Percentiles rank a stretch among this genome's conserved stretches.
phyloP scores from a whole-genome alignment of 2,329 filamentous ascomycete species.

The Neoscytalidium dimidiatum region DNA sequence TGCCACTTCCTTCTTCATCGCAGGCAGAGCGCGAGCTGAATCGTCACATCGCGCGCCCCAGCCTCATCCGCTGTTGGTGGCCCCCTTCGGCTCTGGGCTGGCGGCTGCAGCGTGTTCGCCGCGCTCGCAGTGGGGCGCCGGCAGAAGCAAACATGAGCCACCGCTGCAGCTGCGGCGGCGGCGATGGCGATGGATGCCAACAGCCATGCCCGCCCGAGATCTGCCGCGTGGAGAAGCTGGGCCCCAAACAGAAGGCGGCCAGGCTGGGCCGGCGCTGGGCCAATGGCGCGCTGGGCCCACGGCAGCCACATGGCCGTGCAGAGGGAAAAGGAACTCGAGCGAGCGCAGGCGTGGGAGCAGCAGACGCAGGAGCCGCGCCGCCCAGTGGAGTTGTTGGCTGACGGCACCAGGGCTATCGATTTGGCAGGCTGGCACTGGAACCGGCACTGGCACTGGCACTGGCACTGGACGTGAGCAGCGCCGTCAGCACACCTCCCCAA shows the following conservation, averaged over 20 bases:
- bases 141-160: slow-evolving; percentile 2
- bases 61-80: slow-evolving; percentile 18
- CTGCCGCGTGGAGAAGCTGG: slow-evolving; percentile 20
- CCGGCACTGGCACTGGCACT: too few relatives aligned
- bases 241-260: slow-evolving; percentile 16
- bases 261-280: neutral
- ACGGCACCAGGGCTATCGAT: neutral
- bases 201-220: slow-evolving; percentile 4
- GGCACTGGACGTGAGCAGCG: slow-evolving; percentile 8
- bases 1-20: slow-evolving; percentile 19
- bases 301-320: neutral
- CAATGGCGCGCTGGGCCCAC: neutral
- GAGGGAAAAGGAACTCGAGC: neutral
- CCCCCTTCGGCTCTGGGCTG: neutral
- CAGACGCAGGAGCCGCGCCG: neutral
- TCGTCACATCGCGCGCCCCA: slow-evolving; percentile 7
- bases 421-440: neutral
- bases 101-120: slow-evolving; percentile 12
- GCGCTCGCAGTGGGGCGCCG: slow-evolving; percentile 10
- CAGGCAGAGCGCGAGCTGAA: slow-evolving; percentile 11
- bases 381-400: neutral
- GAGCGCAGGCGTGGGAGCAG: too few relatives aligned
- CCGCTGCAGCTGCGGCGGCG: neutral
- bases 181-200: too few relatives aligned
- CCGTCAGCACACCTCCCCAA: slow-evolving; percentile 14